Evolutionary conservation across 2,329 filamentous ascomycete genomes (phyloP).

Genomic region (Amesomyces nigricolor): DNA sequence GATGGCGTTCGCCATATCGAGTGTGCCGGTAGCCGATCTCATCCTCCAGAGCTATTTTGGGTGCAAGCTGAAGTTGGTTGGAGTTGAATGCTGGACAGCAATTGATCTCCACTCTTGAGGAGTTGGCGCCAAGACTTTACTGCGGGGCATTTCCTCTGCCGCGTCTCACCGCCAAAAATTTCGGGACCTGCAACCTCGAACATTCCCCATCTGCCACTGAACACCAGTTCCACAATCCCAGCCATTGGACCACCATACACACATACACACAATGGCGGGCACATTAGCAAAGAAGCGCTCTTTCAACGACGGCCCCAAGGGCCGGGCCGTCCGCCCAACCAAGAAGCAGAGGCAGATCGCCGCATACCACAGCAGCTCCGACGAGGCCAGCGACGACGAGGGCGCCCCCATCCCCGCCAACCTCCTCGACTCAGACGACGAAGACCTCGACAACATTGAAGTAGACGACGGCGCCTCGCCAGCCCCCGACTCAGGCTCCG

Average conservation of each 20-base stretch:
- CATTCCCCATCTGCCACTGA: background rate
- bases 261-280: constrained; percentile 28
- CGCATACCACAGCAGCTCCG: constrained; percentile 48
- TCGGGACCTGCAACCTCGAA: constrained; percentile 17
- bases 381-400: constrained; percentile 40
- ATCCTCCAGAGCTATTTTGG: too few species aligned
- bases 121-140: too few species aligned
- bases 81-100: too few species aligned
- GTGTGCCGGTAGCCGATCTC: too few species aligned
- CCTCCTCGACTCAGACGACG: constrained; percentile 51
- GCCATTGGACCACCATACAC: constrained; percentile 10
- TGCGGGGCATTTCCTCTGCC: constrained; percentile 17
- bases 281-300: constrained; percentile 32
- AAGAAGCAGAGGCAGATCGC: constrained; percentile 48
- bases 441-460: constrained; percentile 49
- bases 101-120: background rate
- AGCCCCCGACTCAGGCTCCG: constrained; percentile 34
- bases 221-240: constrained; percentile 5
- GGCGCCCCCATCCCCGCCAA: constrained; percentile 38
- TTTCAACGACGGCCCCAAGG: constrained; percentile 30
- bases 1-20: too few species aligned
- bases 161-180: constrained; percentile 27
- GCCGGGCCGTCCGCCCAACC: constrained; percentile 36
- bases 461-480: constrained; percentile 44
- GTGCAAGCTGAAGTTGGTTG: too few species aligned